These are phyloP conservation scores for Coemansia sp. DNA, from an alignment of 192 early-diverging fungal genomes.

Conservation along the genomic window DNA sequence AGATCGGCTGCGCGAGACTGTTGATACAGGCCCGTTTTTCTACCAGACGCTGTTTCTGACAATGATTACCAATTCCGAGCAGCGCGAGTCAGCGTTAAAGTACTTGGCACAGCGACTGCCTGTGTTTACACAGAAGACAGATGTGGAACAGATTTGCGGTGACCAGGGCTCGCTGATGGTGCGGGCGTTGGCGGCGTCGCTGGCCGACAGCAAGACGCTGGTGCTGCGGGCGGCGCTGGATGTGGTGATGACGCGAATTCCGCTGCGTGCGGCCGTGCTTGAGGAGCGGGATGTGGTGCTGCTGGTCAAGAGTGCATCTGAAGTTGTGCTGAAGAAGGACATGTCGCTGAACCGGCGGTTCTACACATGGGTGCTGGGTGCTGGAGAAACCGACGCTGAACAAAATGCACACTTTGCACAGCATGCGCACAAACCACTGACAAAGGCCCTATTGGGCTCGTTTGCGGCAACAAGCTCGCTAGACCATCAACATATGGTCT, in stretches of 20 bases:
- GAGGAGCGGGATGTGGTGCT: conserved; percentile 63
- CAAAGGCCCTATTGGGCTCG: conserved; percentile 58
- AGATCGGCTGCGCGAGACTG: conserved; percentile 60
- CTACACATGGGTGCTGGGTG: conserved; percentile 85
- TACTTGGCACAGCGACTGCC: conserved; percentile 71
- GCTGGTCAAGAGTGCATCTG: conserved; percentile 68
- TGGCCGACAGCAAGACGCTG: conserved; percentile 72
- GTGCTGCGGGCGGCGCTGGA: conserved; percentile 84
- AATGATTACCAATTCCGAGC: conserved; percentile 64
- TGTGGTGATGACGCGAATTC: conserved; percentile 62
- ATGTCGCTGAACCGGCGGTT: conserved; percentile 91
- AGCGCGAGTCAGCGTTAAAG: conserved; percentile 70
- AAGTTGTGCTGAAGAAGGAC: conserved; percentile 83
- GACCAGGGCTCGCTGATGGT: conserved; percentile 68
- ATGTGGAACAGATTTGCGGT: conserved; percentile 64
- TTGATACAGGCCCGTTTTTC: conserved; percentile 72
- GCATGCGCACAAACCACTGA: conserved; percentile 54
- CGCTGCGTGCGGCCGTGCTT: conserved; percentile 52
- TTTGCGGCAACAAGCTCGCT: conserved; percentile 41
- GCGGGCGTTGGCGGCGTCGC: conserved; percentile 67
- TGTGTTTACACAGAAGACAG: conserved; percentile 60
- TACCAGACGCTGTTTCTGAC: conserved; percentile 80
- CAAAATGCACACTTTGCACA: conserved; percentile 56
- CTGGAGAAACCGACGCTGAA: conserved; percentile 52
- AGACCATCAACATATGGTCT: conserved; percentile 56